Evolutionary conservation across 805 yeast genomes (phyloP).

Genomic region (Candida rishiriensis): DNA sequence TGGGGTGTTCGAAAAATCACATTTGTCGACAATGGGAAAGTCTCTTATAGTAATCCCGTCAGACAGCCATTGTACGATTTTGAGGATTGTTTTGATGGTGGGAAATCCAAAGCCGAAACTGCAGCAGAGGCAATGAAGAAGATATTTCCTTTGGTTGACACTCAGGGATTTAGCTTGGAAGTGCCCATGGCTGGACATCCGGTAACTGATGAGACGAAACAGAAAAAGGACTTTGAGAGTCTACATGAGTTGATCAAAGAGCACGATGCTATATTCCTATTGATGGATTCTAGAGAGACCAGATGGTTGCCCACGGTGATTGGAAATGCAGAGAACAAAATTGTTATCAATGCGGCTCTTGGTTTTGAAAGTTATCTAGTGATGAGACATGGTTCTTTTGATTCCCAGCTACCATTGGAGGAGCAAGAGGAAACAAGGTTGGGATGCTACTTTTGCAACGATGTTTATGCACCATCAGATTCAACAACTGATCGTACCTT

Average conservation of each 20-base stretch:
- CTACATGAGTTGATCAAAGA: constrained; percentile 49
- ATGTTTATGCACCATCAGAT: constrained; percentile 90
- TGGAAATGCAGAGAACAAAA: constrained; percentile 60
- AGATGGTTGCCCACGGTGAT: constrained; percentile 96
- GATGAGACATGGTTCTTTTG: constrained; percentile 78
- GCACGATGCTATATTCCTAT: constrained; percentile 74
- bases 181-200: constrained; percentile 98
- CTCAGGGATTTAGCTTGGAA: constrained; percentile 60
- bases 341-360: constrained; percentile 86
- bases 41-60: constrained; percentile 93
- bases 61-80: constrained; percentile 84
- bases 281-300: constrained; percentile 93
- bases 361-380: constrained; percentile 94
- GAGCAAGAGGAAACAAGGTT: constrained; percentile 37
- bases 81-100: constrained; percentile 75
- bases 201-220: constrained; percentile 49
- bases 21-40: constrained; percentile 83
- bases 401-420: constrained; percentile 18
- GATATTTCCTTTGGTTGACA: constrained; percentile 73
- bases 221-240: constrained; percentile 46
- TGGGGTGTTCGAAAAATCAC: constrained; percentile 92
- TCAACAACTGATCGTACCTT: constrained; percentile 81
- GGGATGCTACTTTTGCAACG: constrained; percentile 96
- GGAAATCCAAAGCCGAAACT: constrained; percentile 66
- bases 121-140: constrained; percentile 72